Percentiles rank a stretch among this genome's conserved stretches.
Conservation (phyloP, 2,329 filamentous ascomycete species). For the Cordyceps cicadae region DNA sequence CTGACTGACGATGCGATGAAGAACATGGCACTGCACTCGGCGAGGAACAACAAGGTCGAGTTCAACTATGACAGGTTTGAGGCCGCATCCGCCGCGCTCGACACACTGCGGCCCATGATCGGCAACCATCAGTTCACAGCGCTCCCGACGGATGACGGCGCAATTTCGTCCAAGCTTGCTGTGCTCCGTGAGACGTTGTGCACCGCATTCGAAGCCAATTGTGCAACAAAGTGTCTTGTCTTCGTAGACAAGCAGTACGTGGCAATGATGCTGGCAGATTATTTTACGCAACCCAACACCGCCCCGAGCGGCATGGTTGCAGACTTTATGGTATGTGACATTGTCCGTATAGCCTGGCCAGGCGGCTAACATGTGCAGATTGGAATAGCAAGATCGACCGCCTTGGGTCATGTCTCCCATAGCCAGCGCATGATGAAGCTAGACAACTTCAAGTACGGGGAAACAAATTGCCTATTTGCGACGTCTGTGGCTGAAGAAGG, state of each 20-base stretch:
- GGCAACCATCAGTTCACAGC: constrained; percentile 37
- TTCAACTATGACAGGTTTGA: constrained; percentile 29
- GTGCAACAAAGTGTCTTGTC: constrained; percentile 58
- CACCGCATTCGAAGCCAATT: constrained; percentile 55
- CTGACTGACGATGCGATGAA: constrained; percentile 54
- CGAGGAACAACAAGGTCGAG: constrained; percentile 25
- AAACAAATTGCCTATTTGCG: constrained; percentile 56
- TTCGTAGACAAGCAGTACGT: constrained; percentile 77
- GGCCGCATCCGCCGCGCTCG: constrained; percentile 46
- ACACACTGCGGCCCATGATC: constrained; percentile 49
- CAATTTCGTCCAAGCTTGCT: constrained; percentile 66
- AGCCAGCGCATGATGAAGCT: constrained; percentile 68
- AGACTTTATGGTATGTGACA: constrained; percentile 49
- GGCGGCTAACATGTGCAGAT: constrained; percentile 19
- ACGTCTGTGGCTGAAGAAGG: constrained; percentile 62
- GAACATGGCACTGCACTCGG: constrained; percentile 51
- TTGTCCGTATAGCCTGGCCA: background rate
- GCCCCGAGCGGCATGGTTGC: constrained; percentile 50
- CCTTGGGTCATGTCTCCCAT: constrained; percentile 56
- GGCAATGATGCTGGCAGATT: constrained; percentile 60
- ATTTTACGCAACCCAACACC: constrained; percentile 52
- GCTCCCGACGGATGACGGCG: constrained; percentile 21
- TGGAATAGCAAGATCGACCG: constrained; percentile 21
- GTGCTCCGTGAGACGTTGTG: constrained; percentile 52
- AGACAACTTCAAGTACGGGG: constrained; percentile 51